Evolutionary conservation across 1,284 basidiomycete genomes (phyloP).

Genomic region (Ceratobasidium sp.): DNA sequence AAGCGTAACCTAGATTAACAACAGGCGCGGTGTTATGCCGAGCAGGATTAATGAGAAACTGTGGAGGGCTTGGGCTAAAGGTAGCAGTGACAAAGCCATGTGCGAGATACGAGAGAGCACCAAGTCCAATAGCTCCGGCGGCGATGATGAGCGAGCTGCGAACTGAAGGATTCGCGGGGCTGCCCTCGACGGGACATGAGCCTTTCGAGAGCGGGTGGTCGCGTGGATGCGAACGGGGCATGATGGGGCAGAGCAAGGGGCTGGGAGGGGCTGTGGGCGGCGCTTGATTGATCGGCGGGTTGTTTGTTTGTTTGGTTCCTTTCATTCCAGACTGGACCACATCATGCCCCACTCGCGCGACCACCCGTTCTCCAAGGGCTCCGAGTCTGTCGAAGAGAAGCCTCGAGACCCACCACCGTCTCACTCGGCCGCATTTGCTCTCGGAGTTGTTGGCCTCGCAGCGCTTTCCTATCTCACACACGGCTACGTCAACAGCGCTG

Average conservation of each 20-base stretch:
- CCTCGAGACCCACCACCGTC: conserved; percentile 24
- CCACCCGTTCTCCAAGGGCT: conserved; percentile 16
- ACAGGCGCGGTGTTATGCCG: background rate
- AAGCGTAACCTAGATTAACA: conserved; percentile 46
- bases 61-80: background rate
- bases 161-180: conserved; percentile 5
- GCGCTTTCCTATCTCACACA: background rate
- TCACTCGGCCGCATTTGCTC: background rate
- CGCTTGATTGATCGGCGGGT: background rate
- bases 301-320: background rate
- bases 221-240: conserved; percentile 1
- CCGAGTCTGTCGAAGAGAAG: background rate
- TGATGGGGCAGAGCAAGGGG: background rate
- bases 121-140: conserved; percentile 2
- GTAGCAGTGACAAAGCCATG: background rate
- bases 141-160: background rate
- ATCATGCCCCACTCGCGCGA: conserved; percentile 9
- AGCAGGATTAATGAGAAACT: background rate
- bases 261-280: background rate
- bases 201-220: conserved; percentile 32
- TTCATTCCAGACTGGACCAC: background rate
- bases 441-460: conserved; percentile 1
- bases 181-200: background rate
- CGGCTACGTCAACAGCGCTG: background rate
- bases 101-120: background rate